Evolutionary conservation across 495 filamentous ascomycete species (phyloP).

Genomic region (Cenococcum geophilum): DNA sequence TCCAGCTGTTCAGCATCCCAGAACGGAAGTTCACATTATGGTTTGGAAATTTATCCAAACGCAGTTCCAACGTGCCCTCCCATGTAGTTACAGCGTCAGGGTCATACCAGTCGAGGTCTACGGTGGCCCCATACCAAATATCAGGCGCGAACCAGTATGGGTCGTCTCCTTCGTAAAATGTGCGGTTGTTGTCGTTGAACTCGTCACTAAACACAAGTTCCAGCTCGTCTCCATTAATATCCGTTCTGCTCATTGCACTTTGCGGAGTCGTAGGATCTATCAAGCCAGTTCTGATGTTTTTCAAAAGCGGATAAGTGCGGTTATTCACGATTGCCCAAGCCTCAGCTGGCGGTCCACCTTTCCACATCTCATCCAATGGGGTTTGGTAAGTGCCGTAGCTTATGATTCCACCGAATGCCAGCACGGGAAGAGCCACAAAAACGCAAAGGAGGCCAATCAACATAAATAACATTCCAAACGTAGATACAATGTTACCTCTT

Average conservation of each 20-base stretch:
- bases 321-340: constrained; percentile 36
- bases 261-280: constrained; percentile 69
- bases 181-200: constrained; percentile 64
- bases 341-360: constrained; percentile 16
- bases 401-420: constrained; percentile 38
- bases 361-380: constrained; percentile 33
- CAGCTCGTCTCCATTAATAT: constrained; percentile 53
- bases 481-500: constrained; percentile 37
- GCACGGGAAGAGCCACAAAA: constrained; percentile 44
- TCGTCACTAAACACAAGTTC: constrained; percentile 75
- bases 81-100: constrained; percentile 67
- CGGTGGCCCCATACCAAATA: constrained; percentile 72
- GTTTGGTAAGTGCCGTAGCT: constrained; percentile 29
- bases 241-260: constrained; percentile 51
- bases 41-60: constrained; percentile 61
- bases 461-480: constrained; percentile 42
- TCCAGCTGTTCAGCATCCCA: constrained; percentile 80
- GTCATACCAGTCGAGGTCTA: constrained; percentile 79
- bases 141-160: constrained; percentile 65
- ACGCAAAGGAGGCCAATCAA: constrained; percentile 42
- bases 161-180: constrained; percentile 70
- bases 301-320: constrained; percentile 45
- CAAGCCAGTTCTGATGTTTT: constrained; percentile 53
- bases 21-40: constrained; percentile 66
- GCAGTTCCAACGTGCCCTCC: constrained; percentile 54